phyloP scores from a whole-genome alignment of 2,329 filamentous ascomycete species.

The Ambrosiella beaveri region DNA sequence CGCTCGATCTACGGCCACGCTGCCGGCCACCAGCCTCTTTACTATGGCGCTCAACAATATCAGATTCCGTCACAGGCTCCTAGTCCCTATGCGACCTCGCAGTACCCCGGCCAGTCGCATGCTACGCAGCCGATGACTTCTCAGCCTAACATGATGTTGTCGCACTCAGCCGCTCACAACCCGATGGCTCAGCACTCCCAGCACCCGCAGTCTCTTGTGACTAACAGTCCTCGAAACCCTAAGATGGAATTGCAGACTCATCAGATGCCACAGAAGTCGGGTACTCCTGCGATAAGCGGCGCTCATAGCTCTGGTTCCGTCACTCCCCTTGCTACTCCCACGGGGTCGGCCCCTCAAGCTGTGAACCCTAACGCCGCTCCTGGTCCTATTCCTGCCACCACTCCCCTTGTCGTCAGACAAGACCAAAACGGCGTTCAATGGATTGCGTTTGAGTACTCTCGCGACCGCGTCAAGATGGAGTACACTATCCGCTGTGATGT shows the following conservation, averaged over 20 bases:
- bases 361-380: conserved; percentile 83
- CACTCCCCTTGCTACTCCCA: conserved; percentile 27
- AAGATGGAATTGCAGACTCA: conserved; percentile 47
- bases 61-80: conserved; percentile 48
- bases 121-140: conserved; percentile 43
- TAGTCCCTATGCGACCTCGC: conserved; percentile 39
- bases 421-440: conserved; percentile 95
- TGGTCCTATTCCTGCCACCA: conserved; percentile 90
- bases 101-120: conserved; percentile 36
- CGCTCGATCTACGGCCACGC: conserved; percentile 72
- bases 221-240: conserved; percentile 39
- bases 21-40: conserved; percentile 67
- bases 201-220: conserved; percentile 35
- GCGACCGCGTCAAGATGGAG: conserved; percentile 96
- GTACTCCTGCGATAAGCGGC: conserved; percentile 25
- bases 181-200: conserved; percentile 39
- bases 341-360: conserved; percentile 29
- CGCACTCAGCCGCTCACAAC: conserved; percentile 38
- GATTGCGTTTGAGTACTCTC: conserved; percentile 97
- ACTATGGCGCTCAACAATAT: conserved; percentile 47
- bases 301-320: conserved; percentile 18
- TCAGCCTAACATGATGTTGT: conserved; percentile 51
- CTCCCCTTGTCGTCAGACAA: conserved; percentile 81
- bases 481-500: conserved; percentile 98
- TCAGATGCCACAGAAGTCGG: conserved; percentile 38